Evolutionary conservation across 441 rosid species (phyloP).

Genomic region (Jatropha podagrica): DNA sequence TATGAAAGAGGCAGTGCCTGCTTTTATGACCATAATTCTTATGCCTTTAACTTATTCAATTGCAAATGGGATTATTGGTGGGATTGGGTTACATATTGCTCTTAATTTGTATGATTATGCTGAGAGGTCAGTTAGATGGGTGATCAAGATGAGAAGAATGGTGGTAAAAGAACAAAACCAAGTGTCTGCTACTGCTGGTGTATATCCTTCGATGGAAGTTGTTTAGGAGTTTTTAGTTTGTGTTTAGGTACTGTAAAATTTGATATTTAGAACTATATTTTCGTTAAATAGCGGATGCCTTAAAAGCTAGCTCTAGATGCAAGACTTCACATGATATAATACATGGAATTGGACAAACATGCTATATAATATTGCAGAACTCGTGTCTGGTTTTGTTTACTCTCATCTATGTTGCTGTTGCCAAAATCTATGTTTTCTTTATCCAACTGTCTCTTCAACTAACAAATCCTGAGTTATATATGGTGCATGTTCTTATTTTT

Average conservation of each 20-base stretch:
- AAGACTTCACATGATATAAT: not conserved
- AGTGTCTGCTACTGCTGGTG: slow-evolving; percentile 46
- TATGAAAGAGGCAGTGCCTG: slow-evolving; percentile 70
- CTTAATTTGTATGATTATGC: slow-evolving; percentile 51
- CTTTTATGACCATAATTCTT: slow-evolving; percentile 74
- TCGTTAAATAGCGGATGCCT: not conserved
- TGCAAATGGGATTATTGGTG: slow-evolving; percentile 83
- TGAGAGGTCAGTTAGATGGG: slow-evolving; percentile 30
- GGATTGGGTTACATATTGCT: slow-evolving; percentile 64
- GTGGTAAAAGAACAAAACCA: slow-evolving; percentile 59
- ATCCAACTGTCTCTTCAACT: not conserved
- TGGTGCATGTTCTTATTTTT: not conserved
- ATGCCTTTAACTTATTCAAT: slow-evolving; percentile 89
- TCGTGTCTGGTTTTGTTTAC: not conserved
- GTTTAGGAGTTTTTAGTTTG: slow-evolving; percentile 25
- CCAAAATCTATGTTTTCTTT: not conserved
- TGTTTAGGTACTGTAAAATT: not conserved
- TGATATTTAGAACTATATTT: not conserved
- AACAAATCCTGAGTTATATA: not conserved
- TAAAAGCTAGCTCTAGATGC: not conserved
- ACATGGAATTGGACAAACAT: not conserved
- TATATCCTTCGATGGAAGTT: slow-evolving; percentile 35
- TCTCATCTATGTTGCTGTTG: slow-evolving; percentile 1
- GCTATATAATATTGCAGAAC: not conserved
- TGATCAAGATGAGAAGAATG: slow-evolving; percentile 46